Percentiles rank a stretch among this genome's conserved stretches.
Evolutionary conservation across 495 filamentous ascomycete species (phyloP).

Genomic region (Neurospora pannonica): DNA sequence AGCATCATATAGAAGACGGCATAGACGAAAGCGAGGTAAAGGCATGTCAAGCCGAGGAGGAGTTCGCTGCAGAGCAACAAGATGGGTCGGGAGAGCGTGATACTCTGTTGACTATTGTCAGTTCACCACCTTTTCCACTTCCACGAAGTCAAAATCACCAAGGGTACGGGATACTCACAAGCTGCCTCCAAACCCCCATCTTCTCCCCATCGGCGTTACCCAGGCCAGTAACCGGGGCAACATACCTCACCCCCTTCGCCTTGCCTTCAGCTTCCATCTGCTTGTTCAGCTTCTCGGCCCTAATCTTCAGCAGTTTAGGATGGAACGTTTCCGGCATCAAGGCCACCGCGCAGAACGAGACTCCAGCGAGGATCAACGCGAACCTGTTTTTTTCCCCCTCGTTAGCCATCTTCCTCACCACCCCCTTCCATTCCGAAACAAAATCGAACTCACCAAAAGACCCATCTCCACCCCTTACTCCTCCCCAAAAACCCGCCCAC

Average conservation of each 20-base stretch:
- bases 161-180: constrained; percentile 7
- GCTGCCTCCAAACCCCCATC: constrained; percentile 8
- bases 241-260: constrained; percentile 2
- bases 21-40: constrained; percentile 56
- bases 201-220: constrained; percentile 6
- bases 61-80: constrained; percentile 49
- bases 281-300: constrained; percentile 39
- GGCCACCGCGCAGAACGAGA: constrained; percentile 19
- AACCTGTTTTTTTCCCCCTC: background rate
- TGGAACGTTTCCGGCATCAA: constrained; percentile 42
- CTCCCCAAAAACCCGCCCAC: constrained; percentile 29
- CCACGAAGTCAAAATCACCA: background rate
- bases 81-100: constrained; percentile 35
- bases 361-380: constrained; percentile 36
- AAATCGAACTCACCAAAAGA: constrained; percentile 33
- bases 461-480: constrained; percentile 38
- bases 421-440: too few species aligned
- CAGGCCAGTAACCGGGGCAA: constrained; percentile 4
- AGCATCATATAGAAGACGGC: constrained; percentile 61
- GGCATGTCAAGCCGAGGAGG: constrained; percentile 50
- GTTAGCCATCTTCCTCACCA: background rate
- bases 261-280: constrained; percentile 8
- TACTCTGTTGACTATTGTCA: constrained; percentile 9
- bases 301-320: constrained; percentile 34
- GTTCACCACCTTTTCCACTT: background rate